A percentile compares a stretch with the other conserved stretches of the same genome.
These are phyloP conservation scores for Penicillium sp. DNA, from an alignment of 2,329 filamentous ascomycete species.

Conservation along the genomic window DNA sequence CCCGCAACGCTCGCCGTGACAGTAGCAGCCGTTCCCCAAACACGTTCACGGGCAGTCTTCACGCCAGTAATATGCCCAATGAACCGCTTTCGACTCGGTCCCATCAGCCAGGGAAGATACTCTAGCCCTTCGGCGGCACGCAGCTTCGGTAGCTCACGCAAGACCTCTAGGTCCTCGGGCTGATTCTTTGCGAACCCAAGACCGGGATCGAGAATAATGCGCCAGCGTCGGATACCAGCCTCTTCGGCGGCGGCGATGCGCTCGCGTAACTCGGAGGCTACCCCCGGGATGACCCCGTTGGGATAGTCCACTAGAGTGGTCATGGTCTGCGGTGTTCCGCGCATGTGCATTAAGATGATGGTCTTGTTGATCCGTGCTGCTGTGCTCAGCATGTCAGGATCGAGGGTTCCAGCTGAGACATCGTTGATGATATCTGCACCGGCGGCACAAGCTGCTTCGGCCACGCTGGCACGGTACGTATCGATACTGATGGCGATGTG, in stretches of 20 bases:
- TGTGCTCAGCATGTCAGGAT: constrained; percentile 76
- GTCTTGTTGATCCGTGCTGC: constrained; percentile 76
- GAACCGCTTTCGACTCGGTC: constrained; percentile 85
- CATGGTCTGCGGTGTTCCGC: constrained; percentile 83
- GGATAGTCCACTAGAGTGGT: constrained; percentile 66
- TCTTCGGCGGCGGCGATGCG: constrained; percentile 73
- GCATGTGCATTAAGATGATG: constrained; percentile 89
- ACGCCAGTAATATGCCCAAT: constrained; percentile 80
- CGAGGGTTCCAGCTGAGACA: constrained; percentile 77
- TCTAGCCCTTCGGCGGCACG: constrained; percentile 42
- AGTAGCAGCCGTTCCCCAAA: constrained; percentile 84
- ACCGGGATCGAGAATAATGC: constrained; percentile 90
- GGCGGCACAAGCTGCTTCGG: constrained; percentile 68
- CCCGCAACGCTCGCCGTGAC: constrained; percentile 81
- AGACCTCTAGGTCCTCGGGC: constrained; percentile 75
- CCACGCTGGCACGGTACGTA: constrained; percentile 85
- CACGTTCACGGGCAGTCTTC: constrained; percentile 64
- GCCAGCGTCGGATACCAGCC: constrained; percentile 85
- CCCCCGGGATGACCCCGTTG: constrained; percentile 61
- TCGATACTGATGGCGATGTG: constrained; percentile 80
- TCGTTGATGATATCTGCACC: constrained; percentile 96
- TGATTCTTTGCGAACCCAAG: constrained; percentile 88
- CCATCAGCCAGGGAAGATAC: constrained; percentile 83
- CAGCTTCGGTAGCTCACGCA: constrained; percentile 66
- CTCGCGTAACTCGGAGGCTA: constrained; percentile 65